A percentile compares a stretch with the other conserved stretches of the same genome.
phyloP scores from a whole-genome alignment of 2,329 filamentous ascomycete genomes.

The Dendrostoma leiphaemia region DNA sequence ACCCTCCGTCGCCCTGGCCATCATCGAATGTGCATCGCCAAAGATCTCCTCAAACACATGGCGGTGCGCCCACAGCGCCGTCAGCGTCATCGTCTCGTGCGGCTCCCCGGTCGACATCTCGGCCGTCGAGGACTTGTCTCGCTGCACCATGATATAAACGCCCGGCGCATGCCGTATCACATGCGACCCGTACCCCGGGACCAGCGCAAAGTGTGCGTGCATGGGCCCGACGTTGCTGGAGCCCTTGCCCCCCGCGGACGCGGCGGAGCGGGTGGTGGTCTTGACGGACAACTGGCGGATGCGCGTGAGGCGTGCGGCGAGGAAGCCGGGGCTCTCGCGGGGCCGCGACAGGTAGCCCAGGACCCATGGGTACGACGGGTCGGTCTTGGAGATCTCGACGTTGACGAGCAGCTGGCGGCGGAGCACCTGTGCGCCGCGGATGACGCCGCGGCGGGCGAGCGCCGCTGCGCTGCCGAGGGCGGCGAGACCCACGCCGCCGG shows the following conservation, averaged over 20 bases:
- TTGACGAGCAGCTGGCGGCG: constrained; percentile 88
- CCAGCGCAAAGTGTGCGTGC: constrained; percentile 79
- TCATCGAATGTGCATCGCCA: constrained; percentile 77
- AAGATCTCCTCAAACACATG: constrained; percentile 91
- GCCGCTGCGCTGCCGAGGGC: constrained; percentile 80
- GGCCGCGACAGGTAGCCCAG: constrained; percentile 91
- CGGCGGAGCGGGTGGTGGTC: constrained; percentile 49
- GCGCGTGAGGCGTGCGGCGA: constrained; percentile 56
- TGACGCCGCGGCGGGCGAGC: constrained; percentile 74
- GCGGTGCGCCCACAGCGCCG: constrained; percentile 84
- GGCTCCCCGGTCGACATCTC: constrained; percentile 82
- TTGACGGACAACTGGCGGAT: constrained; percentile 59
- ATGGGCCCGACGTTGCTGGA: constrained; percentile 66
- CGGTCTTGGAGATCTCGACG: constrained; percentile 91
- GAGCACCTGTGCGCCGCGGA: constrained; percentile 70
- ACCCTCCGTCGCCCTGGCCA: constrained; percentile 77
- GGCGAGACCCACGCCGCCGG: constrained; percentile 83
- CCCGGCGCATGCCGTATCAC: constrained; percentile 77
- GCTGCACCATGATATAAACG: constrained; percentile 82
- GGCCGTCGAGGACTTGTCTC: constrained; percentile 81
- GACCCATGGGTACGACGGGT: constrained; percentile 92
- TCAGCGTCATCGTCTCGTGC: constrained; percentile 91
- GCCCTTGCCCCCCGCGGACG: constrained; percentile 58
- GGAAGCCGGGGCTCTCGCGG: constrained; percentile 61
- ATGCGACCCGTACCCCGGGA: constrained; percentile 88